phyloP scores from a whole-genome alignment of 345 rosid genomes.

The Lepidium aucheri region DNA sequence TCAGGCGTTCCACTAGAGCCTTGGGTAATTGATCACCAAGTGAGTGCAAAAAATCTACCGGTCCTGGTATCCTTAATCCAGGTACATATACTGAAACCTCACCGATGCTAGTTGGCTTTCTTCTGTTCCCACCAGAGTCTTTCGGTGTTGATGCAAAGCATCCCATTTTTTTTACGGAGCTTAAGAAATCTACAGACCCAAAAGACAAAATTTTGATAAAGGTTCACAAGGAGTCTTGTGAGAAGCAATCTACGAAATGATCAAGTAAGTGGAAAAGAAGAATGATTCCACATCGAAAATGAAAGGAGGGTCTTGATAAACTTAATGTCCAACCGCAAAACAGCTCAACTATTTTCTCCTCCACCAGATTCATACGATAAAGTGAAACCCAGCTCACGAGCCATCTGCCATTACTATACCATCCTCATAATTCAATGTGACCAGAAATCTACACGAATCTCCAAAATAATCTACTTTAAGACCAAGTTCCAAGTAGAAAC shows the following conservation, averaged over 20 bases:
- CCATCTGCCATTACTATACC: slow-evolving; percentile 30
- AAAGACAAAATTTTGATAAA: slow-evolving; percentile 14
- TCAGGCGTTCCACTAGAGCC: slow-evolving; percentile 65
- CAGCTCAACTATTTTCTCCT: slow-evolving; percentile 25
- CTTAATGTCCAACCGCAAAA: slow-evolving; percentile 56
- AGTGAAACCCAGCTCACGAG: slow-evolving; percentile 57
- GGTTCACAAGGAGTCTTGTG: slow-evolving; percentile 8
- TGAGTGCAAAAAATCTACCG: slow-evolving; percentile 68
- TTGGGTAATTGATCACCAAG: slow-evolving; percentile 66
- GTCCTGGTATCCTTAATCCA: slow-evolving; percentile 87
- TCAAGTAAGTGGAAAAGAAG: slow-evolving; percentile 26
- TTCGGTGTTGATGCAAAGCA: slow-evolving; percentile 82
- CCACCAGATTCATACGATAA: slow-evolving; percentile 39
- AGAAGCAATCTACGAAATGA: slow-evolving; percentile 15
- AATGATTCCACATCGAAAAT: slow-evolving; percentile 21
- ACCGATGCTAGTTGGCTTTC: slow-evolving; percentile 82
- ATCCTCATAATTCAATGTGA: slow-evolving; percentile 21
- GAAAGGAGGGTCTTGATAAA: slow-evolving; percentile 24
- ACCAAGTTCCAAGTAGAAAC: slow-evolving; percentile 21
- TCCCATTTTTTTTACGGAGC: slow-evolving; percentile 55
- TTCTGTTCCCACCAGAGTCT: slow-evolving; percentile 71
- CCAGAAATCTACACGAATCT: slow-evolving; percentile 38
- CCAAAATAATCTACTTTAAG: slow-evolving; percentile 10
- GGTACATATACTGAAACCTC: slow-evolving; percentile 89
- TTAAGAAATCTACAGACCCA: slow-evolving; percentile 29